These are phyloP conservation scores for Pugionium cornutum DNA, from an alignment of 345 rosid genomes.

Conservation along the genomic window DNA sequence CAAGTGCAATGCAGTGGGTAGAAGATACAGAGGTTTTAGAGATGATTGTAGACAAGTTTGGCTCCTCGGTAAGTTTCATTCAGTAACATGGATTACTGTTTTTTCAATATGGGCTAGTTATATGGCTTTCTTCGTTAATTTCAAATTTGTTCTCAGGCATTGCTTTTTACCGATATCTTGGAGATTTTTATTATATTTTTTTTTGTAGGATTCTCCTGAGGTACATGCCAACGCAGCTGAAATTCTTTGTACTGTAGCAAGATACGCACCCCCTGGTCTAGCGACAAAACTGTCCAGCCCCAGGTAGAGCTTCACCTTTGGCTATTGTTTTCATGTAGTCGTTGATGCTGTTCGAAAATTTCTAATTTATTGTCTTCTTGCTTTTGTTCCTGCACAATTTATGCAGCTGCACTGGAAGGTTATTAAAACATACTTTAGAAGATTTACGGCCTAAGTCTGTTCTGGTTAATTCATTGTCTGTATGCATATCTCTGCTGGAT, in stretches of 20 bases:
- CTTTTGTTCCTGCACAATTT: constrained; percentile 18
- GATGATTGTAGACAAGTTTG: constrained; percentile 89
- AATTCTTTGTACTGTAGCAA: constrained; percentile 77
- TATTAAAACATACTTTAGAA: constrained; percentile 81
- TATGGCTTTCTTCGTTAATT: constrained; percentile 9
- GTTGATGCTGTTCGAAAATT: constrained; percentile 7
- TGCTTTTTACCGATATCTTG: constrained; percentile 17
- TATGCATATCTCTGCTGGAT: constrained; percentile 89
- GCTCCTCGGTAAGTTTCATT: constrained; percentile 74
- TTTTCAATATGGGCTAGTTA: constrained; percentile 17
- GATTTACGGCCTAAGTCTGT: constrained; percentile 84
- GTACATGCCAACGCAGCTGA: constrained; percentile 97
- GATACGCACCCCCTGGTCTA: constrained; percentile 84
- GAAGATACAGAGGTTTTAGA: constrained; percentile 82
- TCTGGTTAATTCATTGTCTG: constrained; percentile 79
- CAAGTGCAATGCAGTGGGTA: constrained; percentile 81
- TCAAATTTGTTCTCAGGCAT: constrained; percentile 1
- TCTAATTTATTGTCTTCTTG: constrained; percentile 10
- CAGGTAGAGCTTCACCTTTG: constrained; percentile 45
- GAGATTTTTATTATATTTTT: constrained; percentile 4
- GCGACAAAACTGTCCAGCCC: constrained; percentile 79
- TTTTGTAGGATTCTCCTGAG: constrained; percentile 75
- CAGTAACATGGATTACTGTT: constrained; percentile 14
- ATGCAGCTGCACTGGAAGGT: constrained; percentile 78
- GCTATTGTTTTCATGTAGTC: constrained; percentile 16